phyloP scores from a whole-genome alignment of 2,329 filamentous ascomycete species.

The Fusarium irregulare region DNA sequence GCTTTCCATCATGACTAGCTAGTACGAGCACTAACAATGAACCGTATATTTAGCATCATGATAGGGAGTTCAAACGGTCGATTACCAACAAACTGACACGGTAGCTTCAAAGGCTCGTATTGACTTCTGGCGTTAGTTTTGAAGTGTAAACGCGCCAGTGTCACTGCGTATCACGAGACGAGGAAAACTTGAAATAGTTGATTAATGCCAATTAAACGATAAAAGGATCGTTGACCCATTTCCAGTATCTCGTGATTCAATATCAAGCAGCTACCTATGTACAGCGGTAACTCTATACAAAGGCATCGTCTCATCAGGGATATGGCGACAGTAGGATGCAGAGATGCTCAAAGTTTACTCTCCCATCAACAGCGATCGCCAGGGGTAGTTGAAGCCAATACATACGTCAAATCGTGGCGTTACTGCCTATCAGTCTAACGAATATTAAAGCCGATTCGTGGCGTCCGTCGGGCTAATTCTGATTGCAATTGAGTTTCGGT shows the following conservation, averaged over 20 bases:
- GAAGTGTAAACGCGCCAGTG: background rate
- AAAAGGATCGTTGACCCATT: background rate
- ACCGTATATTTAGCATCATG: background rate
- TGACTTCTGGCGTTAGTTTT: background rate
- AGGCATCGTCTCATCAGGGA: background rate
- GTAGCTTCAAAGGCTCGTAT: slow-evolving; percentile 1
- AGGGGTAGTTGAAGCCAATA: slow-evolving; percentile 5
- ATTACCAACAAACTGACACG: background rate
- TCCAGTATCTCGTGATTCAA: background rate
- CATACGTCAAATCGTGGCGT: slow-evolving; percentile 26
- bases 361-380: background rate
- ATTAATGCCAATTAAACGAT: background rate
- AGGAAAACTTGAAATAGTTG: background rate
- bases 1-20: slow-evolving; percentile 27
- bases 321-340: background rate
- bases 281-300: background rate
- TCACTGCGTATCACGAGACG: background rate
- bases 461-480: slow-evolving; percentile 1
- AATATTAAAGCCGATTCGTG: slow-evolving; percentile 20
- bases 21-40: slow-evolving; percentile 30
- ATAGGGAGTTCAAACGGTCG: slow-evolving; percentile 12
- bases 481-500: background rate
- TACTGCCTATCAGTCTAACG: slow-evolving; percentile 19
- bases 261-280: background rate
- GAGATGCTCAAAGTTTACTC: background rate